Conservation (phyloP, 352 stramenopile species). For the Phytophthora litchii region DNA sequence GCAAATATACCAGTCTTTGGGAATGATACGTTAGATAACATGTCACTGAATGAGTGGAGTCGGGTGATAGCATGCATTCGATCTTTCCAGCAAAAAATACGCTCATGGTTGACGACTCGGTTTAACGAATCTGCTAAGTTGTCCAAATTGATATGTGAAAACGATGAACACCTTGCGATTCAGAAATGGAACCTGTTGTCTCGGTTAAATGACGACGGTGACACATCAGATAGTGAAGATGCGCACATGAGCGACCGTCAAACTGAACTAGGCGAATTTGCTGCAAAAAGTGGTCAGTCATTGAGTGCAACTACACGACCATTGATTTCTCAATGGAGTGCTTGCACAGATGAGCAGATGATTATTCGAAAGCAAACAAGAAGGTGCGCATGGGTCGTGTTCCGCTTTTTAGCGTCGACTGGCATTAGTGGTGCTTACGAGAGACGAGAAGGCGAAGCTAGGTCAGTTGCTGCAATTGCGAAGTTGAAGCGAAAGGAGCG, state of each 20-base stretch:
- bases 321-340: slow-evolving; percentile 49
- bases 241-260: slow-evolving; percentile 18
- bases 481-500: slow-evolving; percentile 79
- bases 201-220: slow-evolving; percentile 33
- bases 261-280: slow-evolving; percentile 3
- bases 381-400: slow-evolving; percentile 82
- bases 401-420: slow-evolving; percentile 76
- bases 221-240: slow-evolving; percentile 35
- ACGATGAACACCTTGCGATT: slow-evolving; percentile 42
- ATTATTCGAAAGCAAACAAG: slow-evolving; percentile 73
- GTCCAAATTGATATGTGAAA: slow-evolving; percentile 48
- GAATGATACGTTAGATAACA: slow-evolving; percentile 41
- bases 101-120: slow-evolving; percentile 24
- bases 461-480: slow-evolving; percentile 61
- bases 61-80: slow-evolving; percentile 34
- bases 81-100: slow-evolving; percentile 48
- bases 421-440: slow-evolving; percentile 76
- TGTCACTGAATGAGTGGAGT: slow-evolving; percentile 40
- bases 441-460: slow-evolving; percentile 73
- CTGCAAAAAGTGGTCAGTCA: not conserved
- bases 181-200: slow-evolving; percentile 35
- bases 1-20: slow-evolving; percentile 67
- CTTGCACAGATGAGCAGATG: slow-evolving; percentile 72
- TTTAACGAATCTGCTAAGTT: slow-evolving; percentile 36
- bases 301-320: slow-evolving; percentile 19